Conservation (phyloP, 2,329 filamentous ascomycete species). For the Myrmaecium sp. region DNA sequence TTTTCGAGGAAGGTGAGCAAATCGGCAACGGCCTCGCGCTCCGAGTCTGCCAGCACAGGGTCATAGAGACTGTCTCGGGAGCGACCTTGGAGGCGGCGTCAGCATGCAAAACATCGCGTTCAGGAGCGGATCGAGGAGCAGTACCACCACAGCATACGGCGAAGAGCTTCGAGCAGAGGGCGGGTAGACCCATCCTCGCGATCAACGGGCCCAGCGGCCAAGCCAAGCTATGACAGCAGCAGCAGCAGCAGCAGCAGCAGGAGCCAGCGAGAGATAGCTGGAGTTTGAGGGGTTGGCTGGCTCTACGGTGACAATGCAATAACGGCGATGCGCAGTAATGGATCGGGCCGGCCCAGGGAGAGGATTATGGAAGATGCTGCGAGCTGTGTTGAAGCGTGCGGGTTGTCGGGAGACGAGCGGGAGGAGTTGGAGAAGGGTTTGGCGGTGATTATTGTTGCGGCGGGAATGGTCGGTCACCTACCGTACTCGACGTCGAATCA, state of each 20-base stretch:
- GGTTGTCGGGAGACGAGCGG: too few species aligned
- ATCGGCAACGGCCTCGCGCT: conserved; percentile 92
- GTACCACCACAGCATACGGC: conserved; percentile 21
- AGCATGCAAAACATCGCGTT: conserved; percentile 7
- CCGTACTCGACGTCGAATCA: too few species aligned
- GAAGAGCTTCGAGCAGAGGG: conserved; percentile 19
- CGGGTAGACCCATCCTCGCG: conserved; percentile 19
- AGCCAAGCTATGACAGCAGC: not conserved
- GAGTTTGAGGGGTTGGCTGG: too few species aligned
- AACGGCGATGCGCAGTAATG: too few species aligned
- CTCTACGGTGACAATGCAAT: too few species aligned
- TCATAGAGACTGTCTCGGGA: conserved; percentile 31
- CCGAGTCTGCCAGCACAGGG: conserved; percentile 73
- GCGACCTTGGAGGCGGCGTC: conserved; percentile 19
- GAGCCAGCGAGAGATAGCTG: not conserved
- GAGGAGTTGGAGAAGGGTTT: too few species aligned
- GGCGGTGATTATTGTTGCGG: too few species aligned
- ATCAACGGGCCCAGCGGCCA: not conserved
- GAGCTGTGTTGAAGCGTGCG: too few species aligned
- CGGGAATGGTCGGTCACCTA: too few species aligned
- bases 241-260: not conserved
- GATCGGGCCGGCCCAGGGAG: too few species aligned
- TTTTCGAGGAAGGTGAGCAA: conserved; percentile 92
- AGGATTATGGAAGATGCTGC: too few species aligned
- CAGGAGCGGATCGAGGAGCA: conserved; percentile 6